A percentile compares a stretch with the other conserved stretches of the same genome.
phyloP scores from a whole-genome alignment of 1,139 yeast genomes.

The Saccharomycopsis crataegensis region DNA sequence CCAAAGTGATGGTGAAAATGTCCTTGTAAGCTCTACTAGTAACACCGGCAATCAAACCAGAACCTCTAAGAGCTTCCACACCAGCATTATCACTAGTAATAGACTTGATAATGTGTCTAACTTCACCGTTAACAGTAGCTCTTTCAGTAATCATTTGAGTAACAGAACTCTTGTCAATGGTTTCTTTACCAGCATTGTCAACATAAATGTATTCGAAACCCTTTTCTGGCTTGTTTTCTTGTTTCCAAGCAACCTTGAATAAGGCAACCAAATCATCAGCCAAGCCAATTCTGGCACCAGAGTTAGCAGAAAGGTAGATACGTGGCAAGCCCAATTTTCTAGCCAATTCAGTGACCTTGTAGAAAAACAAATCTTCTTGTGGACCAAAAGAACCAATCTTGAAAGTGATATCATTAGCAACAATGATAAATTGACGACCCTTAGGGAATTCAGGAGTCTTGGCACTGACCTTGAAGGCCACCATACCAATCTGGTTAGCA shows the following conservation, averaged over 20 bases:
- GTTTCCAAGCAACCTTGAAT: slow-evolving; percentile 91
- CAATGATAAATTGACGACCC: slow-evolving; percentile 86
- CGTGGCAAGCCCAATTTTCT: slow-evolving; percentile 89
- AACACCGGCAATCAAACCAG: slow-evolving; percentile 98
- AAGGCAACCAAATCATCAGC: slow-evolving; percentile 92
- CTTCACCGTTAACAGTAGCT: slow-evolving; percentile 78
- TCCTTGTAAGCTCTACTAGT: slow-evolving; percentile 97
- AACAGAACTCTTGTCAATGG: slow-evolving; percentile 50
- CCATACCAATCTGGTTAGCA: slow-evolving; percentile 94
- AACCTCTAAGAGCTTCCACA: slow-evolving; percentile 95
- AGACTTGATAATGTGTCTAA: slow-evolving; percentile 71
- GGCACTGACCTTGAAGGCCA: slow-evolving; percentile 84
- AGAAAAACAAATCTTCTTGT: slow-evolving; percentile 86
- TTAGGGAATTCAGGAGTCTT: slow-evolving; percentile 96
- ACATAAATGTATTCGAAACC: slow-evolving; percentile 89
- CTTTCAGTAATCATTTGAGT: slow-evolving; percentile 69
- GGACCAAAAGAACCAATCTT: slow-evolving; percentile 99
- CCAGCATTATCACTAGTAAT: slow-evolving; percentile 96
- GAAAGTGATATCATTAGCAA: slow-evolving; percentile 95
- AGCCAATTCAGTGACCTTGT: slow-evolving; percentile 88
- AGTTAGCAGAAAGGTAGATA: slow-evolving; percentile 91
- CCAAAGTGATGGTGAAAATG: slow-evolving; percentile 91
- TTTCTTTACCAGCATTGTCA: slow-evolving; percentile 56
- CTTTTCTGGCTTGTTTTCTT: slow-evolving; percentile 61
- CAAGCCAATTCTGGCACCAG: slow-evolving; percentile 98